These are phyloP conservation scores for Diaporthe sp. DNA, from an alignment of 2,329 filamentous ascomycete genomes.

Conservation along the genomic window DNA sequence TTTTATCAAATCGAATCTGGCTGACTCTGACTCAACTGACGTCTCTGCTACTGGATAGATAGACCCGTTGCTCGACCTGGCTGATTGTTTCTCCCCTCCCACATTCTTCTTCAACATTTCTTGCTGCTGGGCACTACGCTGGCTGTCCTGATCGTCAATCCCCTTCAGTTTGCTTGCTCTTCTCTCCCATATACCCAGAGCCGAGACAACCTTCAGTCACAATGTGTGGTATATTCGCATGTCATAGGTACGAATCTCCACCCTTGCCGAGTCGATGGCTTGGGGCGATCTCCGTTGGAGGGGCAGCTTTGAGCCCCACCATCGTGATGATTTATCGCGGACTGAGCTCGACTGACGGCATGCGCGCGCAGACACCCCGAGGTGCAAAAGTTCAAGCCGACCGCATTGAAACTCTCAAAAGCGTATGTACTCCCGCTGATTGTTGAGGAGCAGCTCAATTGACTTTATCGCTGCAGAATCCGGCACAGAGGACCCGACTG, in stretches of 20 bases:
- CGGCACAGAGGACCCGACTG: slow-evolving; percentile 98
- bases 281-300: slow-evolving; percentile 50
- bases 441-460: slow-evolving; percentile 49
- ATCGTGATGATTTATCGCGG: slow-evolving; percentile 40
- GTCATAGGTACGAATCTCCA: slow-evolving; percentile 78
- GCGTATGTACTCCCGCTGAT: slow-evolving; percentile 72
- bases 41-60: slow-evolving; percentile 30
- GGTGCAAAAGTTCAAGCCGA: slow-evolving; percentile 96
- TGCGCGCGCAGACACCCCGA: slow-evolving; percentile 79
- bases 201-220: slow-evolving; percentile 43
- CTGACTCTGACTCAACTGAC: slow-evolving; percentile 38
- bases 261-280: slow-evolving; percentile 45
- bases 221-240: slow-evolving; percentile 98
- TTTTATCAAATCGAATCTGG: slow-evolving; percentile 40
- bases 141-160: slow-evolving; percentile 6
- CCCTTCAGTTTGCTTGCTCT: not conserved
- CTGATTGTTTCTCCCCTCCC: slow-evolving; percentile 10
- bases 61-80: slow-evolving; percentile 22
- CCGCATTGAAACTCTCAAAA: slow-evolving; percentile 92
- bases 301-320: slow-evolving; percentile 52
- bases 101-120: slow-evolving; percentile 20
- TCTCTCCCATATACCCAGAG: not conserved
- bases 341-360: slow-evolving; percentile 40
- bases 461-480: slow-evolving; percentile 71
- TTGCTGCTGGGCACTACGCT: slow-evolving; percentile 21